Conservation (phyloP, 2,329 filamentous ascomycete genomes). For the Talaromyces sp. region DNA sequence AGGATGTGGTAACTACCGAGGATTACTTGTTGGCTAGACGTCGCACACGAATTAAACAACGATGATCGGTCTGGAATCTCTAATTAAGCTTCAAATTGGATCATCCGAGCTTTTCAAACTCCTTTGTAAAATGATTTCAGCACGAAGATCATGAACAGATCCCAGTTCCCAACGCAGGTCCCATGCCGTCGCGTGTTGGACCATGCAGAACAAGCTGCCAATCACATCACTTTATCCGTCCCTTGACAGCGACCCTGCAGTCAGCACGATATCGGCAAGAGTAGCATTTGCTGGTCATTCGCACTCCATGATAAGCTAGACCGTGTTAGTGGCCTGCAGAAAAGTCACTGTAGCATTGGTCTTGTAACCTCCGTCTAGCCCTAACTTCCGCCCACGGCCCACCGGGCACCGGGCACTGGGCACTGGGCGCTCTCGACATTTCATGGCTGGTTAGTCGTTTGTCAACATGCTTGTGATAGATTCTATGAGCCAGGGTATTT, state of each 20-base stretch:
- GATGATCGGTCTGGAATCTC: background rate
- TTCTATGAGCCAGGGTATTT: too few species aligned
- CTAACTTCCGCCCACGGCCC: conserved; percentile 13
- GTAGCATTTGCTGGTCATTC: background rate
- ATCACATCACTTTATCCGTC: background rate
- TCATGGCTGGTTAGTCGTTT: background rate
- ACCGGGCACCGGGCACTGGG: background rate
- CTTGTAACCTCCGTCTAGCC: conserved; percentile 17
- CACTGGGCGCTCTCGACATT: background rate
- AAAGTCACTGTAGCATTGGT: conserved; percentile 19
- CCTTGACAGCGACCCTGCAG: background rate
- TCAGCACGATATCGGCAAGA: conserved; percentile 5
- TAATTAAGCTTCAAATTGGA: too few species aligned
- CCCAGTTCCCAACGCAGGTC: background rate
- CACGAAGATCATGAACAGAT: background rate
- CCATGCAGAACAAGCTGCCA: background rate
- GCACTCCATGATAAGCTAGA: background rate
- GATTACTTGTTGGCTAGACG: background rate
- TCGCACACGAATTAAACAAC: background rate
- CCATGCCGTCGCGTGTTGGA: background rate
- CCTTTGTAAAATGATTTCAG: background rate
- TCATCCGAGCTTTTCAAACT: background rate
- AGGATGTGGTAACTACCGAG: background rate
- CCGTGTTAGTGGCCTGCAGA: conserved; percentile 7
- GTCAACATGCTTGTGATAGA: background rate